Base-by-base conservation (phyloP, 1,139 yeast genomes). In the Pichia sp. region DNA sequence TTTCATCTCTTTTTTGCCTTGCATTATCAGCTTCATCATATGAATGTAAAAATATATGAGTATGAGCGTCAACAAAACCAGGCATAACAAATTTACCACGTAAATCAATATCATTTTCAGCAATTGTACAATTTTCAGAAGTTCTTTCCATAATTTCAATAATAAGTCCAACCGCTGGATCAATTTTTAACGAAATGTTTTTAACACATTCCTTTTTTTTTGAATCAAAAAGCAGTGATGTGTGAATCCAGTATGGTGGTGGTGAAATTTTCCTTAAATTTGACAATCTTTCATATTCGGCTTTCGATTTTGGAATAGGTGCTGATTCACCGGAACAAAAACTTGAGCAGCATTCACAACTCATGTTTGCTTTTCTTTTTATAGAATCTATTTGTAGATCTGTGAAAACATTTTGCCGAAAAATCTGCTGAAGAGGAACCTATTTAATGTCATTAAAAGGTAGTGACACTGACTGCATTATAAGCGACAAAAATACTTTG, bases 31-130 rank as follows among this genome's bases (percentile, higher is more conserved):
- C 50, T 36, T 54, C 58, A 32, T 52, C 55, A 34, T 54, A 54
- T 2, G 57, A 52, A 21, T 54, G 58, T 17, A 54, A 38, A 32
- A 54, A 54, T 12, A 54, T 53, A 28, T 54, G 58, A 0, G 58
- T 52, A 36, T 54, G 58, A 2, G 58, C 51, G 36, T 54, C 58
- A 10, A 54, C 58, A 36, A 53, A 47, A 2, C 58, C 58, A 1
- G 58, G 57, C 17, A 54, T 32, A 6, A 51, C 56, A 34, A 38
- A 38, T 35, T 51, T 52, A 12, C 48, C 53, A 22, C 55, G 39
- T 7, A 54, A 35, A 41, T 54, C 58, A 8, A 54, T 35, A 39
- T 54, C 57, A 14, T 36, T 17, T 0, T 25, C 42, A 5, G 17
- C 36, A 4, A 52, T 11, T 3, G 14, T 30, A 10, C 22, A 12